Conservation (phyloP, 2,329 filamentous ascomycete species). For the Nemania serpens region DNA sequence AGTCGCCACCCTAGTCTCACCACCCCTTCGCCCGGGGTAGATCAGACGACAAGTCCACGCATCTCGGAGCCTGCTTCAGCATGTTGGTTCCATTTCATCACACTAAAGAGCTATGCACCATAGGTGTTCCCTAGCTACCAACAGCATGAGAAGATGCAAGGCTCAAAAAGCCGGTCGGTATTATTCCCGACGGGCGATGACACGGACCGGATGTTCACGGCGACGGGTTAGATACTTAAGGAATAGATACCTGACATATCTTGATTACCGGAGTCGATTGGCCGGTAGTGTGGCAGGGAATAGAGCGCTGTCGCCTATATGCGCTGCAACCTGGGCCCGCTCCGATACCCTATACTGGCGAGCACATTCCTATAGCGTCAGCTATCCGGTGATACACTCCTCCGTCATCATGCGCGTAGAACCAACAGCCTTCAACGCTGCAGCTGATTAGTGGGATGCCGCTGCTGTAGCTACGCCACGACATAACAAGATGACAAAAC, state of each 20-base stretch:
- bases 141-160: neutral
- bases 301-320: neutral
- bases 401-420: conserved; percentile 4
- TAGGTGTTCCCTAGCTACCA: neutral
- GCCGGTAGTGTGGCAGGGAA: too few species aligned
- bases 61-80: conserved; percentile 3
- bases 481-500: neutral
- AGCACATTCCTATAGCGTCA: neutral
- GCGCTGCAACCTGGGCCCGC: conserved; percentile 6
- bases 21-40: too few species aligned
- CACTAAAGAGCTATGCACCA: neutral
- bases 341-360: neutral
- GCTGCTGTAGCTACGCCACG: neutral
- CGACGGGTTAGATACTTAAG: too few species aligned
- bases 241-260: too few species aligned
- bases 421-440: conserved; percentile 12
- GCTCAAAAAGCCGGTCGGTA: conserved; percentile 7
- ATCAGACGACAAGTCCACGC: neutral
- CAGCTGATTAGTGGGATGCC: neutral
- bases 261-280: too few species aligned
- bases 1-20: neutral
- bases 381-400: neutral
- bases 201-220: too few species aligned
- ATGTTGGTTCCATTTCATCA: neutral
- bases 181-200: too few species aligned